Base-by-base conservation (phyloP, 148 eudicot species). In the Simmondsia chinensis region DNA sequence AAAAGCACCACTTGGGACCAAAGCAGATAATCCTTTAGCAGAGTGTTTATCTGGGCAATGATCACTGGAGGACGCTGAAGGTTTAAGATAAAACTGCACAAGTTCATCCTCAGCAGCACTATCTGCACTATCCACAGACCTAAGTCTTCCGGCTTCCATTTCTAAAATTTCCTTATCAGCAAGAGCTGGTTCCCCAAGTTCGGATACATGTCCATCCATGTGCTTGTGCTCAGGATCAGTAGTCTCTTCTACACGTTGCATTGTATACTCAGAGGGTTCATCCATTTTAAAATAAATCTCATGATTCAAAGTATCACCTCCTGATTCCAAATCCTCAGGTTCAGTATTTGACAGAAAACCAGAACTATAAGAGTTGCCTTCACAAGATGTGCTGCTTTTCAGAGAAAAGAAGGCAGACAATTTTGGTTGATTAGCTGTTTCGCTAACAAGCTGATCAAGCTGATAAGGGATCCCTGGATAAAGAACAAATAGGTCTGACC, bases 381-480 rank as follows among this genome's bases (percentile, higher is more conserved):
- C n/a, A 8, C n/a, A n/a, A n/a, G n/a, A n/a, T 48, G 51, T 5
- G 22, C 39, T 46, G 26, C 66, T 57, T 74, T 68, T 70, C 38
- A 54, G 42, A 63, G 74, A 31, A 59, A 89, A 72, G 64, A 89
- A 89, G 26, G 71, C 65, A 34, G 87, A 74, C 63, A 89, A 46
- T 65, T 79, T 89, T 26, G 95, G 79, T 74, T 89, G 97, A 54
- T 59, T 77, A 34, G 51, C 35, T 40, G 68, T 58, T 56, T 67
- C 76, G 55, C 54, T 50, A 33, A 56, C 70, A 59, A 89, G 64
- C 66, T 89, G 97, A 50, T 81, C 87, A 33, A 89, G 93, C 50
- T 79, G 85, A 58, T 89, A 89, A 20, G 95, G 84, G 35, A 67
- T 32, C 95, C 97, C 97, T 89, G 46, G 2, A 57, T 40, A 54